Evolutionary conservation across 2,329 filamentous ascomycete species (phyloP).

Genomic region (Amauroascus niger): DNA sequence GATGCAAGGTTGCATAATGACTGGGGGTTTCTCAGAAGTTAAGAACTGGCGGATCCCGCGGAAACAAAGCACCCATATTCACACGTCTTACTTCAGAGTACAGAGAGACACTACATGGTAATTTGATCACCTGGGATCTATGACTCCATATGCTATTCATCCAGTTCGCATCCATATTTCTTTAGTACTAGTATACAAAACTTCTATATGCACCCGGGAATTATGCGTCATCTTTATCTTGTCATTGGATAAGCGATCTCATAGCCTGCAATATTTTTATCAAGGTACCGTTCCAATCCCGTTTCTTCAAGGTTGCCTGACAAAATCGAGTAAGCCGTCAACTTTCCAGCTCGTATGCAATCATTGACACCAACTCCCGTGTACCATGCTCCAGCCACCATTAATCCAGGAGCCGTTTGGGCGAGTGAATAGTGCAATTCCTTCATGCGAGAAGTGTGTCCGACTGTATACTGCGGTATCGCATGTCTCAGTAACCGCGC

Average conservation of each 20-base stretch:
- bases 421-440: constrained; percentile 48
- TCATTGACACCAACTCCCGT: constrained; percentile 44
- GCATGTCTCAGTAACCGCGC: constrained; percentile 59
- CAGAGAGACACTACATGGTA: neutral
- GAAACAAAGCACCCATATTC: neutral
- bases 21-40: neutral
- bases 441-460: constrained; percentile 57
- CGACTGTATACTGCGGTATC: constrained; percentile 83
- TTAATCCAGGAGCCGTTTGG: constrained; percentile 47
- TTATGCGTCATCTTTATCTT: neutral
- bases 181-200: neutral
- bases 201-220: neutral
- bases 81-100: neutral
- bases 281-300: constrained; percentile 28
- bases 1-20: neutral
- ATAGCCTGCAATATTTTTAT: constrained; percentile 3
- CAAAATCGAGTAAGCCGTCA: constrained; percentile 34
- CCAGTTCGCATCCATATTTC: neutral
- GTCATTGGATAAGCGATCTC: neutral
- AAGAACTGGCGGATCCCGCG: neutral
- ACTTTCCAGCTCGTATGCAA: constrained; percentile 48
- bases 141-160: neutral
- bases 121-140: neutral
- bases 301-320: constrained; percentile 20
- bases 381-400: constrained; percentile 52